Evolutionary conservation across 78 protist species (phyloP).

Genomic region (Isochrysis galbana): DNA sequence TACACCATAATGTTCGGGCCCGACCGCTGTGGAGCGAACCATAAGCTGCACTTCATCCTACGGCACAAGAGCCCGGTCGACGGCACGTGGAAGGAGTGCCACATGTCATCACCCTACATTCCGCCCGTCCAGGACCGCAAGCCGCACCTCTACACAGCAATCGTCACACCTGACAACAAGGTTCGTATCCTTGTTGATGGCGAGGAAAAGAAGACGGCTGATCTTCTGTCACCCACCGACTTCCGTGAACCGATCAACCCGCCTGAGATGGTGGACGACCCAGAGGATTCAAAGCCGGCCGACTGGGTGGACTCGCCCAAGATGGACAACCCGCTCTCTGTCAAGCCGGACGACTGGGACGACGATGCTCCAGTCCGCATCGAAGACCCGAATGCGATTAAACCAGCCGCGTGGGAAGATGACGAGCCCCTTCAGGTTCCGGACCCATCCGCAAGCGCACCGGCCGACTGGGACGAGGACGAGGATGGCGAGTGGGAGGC

Average conservation of each 20-base stretch:
- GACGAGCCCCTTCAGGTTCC: conserved; percentile 23
- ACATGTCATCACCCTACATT: neutral
- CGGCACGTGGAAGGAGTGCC: conserved; percentile 20
- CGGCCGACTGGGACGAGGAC: conserved; percentile 69
- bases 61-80: conserved; percentile 26
- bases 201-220: neutral
- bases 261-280: conserved; percentile 29
- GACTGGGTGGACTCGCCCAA: conserved; percentile 51
- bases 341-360: conserved; percentile 54
- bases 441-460: conserved; percentile 44
- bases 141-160: neutral
- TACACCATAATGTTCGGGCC: conserved; percentile 56
- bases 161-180: neutral
- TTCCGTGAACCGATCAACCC: conserved; percentile 33
- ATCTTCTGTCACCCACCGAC: neutral
- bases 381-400: neutral
- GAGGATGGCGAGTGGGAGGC: conserved; percentile 66
- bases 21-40: conserved; percentile 25
- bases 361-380: conserved; percentile 7
- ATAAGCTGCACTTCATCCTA: conserved; percentile 46
- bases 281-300: conserved; percentile 29
- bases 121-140: conserved; percentile 30
- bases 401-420: neutral
- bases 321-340: conserved; percentile 23
- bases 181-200: neutral